Evolutionary conservation across 1,139 yeast species (phyloP).

Genomic region (Kodamaea anthophila): DNA sequence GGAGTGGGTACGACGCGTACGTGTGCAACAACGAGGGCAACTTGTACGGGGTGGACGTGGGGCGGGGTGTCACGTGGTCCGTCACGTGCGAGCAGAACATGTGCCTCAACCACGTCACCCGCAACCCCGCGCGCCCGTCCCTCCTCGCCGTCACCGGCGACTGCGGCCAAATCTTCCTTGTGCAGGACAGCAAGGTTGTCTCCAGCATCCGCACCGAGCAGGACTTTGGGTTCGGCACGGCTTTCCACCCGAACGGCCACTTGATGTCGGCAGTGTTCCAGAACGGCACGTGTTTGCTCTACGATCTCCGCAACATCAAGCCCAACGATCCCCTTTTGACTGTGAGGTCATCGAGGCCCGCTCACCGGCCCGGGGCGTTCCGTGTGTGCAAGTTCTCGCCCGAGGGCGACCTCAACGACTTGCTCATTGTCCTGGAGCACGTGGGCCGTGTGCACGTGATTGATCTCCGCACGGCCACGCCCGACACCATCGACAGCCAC

Average conservation of each 20-base stretch:
- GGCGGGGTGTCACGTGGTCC: constrained; percentile 18
- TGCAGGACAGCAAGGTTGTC: constrained; percentile 23
- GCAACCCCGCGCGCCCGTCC: constrained; percentile 25
- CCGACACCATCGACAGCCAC: constrained; percentile 37
- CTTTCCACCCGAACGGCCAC: constrained; percentile 67
- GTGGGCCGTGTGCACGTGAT: constrained; percentile 80
- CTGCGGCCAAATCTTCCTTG: constrained; percentile 30
- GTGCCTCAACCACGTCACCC: constrained; percentile 35
- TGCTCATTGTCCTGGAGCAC: constrained; percentile 74
- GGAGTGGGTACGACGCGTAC: constrained; percentile 45
- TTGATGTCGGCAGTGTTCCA: constrained; percentile 79
- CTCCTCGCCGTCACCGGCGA: constrained; percentile 39
- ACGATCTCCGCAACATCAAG: constrained; percentile 60
- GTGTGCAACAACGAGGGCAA: constrained; percentile 80
- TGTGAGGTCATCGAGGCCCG: constrained; percentile 54
- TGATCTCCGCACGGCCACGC: constrained; percentile 61
- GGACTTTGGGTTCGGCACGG: constrained; percentile 79
- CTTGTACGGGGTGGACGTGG: constrained; percentile 53
- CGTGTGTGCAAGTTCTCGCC: constrained; percentile 63
- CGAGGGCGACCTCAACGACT: constrained; percentile 58
- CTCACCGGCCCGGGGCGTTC: constrained; percentile 56
- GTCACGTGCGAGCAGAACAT: constrained; percentile 34
- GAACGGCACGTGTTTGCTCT: constrained; percentile 72
- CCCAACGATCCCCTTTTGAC: constrained; percentile 40
- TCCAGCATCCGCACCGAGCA: constrained; percentile 43